Evolutionary conservation across 306 rosid species (phyloP).

Genomic region (Medicago arabica): DNA sequence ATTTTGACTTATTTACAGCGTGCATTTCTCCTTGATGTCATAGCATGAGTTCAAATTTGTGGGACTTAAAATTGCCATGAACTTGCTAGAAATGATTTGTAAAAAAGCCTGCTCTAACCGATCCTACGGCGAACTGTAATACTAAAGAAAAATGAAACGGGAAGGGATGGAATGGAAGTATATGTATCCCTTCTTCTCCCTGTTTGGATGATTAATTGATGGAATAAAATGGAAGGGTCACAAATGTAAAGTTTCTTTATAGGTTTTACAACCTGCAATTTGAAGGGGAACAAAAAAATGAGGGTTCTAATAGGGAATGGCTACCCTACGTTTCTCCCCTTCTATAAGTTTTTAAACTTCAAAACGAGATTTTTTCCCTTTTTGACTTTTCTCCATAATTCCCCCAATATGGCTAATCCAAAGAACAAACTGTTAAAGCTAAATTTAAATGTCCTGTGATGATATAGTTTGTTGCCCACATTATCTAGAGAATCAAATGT

Average conservation of each 20-base stretch:
- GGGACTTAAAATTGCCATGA: not conserved
- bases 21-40: slow-evolving; percentile 26
- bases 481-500: not conserved
- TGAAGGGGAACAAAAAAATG: not conserved
- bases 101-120: not conserved
- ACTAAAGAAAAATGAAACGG: not conserved
- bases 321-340: not conserved
- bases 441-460: not conserved
- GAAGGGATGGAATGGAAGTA: not conserved
- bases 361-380: not conserved
- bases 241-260: not conserved
- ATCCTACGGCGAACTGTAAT: not conserved
- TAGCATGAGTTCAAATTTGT: not conserved
- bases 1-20: not conserved
- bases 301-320: not conserved
- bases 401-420: not conserved
- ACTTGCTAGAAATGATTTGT: not conserved
- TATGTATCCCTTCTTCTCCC: slow-evolving; percentile 1
- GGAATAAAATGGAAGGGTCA: slow-evolving; percentile 13
- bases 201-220: not conserved
- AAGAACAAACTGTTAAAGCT: slow-evolving; percentile 16
- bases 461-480: not conserved
- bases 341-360: not conserved
- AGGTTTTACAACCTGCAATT: not conserved
- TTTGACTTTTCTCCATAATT: not conserved